A percentile compares a stretch with the other conserved stretches of the same genome.
phyloP scores from a whole-genome alignment of 2,329 filamentous ascomycete genomes.

The Phialophora expanda region DNA sequence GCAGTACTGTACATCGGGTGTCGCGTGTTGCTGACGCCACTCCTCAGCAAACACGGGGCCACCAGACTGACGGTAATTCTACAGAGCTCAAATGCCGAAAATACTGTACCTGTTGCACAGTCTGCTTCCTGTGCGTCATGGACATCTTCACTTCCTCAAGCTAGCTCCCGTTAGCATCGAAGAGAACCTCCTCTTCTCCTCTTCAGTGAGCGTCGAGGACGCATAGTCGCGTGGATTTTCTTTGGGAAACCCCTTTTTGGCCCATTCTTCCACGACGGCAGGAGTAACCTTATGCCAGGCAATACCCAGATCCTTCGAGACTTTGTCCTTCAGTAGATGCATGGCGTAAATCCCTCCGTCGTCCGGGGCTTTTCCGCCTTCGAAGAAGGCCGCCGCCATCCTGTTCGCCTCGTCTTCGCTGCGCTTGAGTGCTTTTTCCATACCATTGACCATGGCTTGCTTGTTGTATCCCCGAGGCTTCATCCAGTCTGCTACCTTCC shows the following conservation, averaged over 20 bases:
- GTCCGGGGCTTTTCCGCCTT: constrained; percentile 8
- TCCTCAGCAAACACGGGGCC: background rate
- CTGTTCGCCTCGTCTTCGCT: background rate
- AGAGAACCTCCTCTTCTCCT: constrained; percentile 5
- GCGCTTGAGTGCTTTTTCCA: background rate
- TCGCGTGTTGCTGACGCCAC: background rate
- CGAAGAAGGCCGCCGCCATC: constrained; percentile 18
- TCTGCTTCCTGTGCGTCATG: background rate
- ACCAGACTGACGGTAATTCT: background rate
- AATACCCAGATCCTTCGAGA: constrained; percentile 32
- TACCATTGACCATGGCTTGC: background rate
- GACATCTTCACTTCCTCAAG: constrained; percentile 1
- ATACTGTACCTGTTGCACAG: background rate
- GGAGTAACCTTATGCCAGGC: constrained; percentile 26
- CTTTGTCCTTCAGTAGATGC: constrained; percentile 19
- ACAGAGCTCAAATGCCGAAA: background rate
- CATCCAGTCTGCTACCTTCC: constrained; percentile 25
- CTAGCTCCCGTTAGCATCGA: background rate
- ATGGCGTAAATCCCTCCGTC: background rate
- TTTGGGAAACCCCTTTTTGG: constrained; percentile 16
- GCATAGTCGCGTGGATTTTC: constrained; percentile 5
- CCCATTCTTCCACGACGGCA: constrained; percentile 26
- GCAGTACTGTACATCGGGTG: background rate
- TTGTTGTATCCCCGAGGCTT: constrained; percentile 16
- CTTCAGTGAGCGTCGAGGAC: background rate